phyloP scores from a whole-genome alignment of 768 basidiomycete genomes.

The Auricularia sp. region DNA sequence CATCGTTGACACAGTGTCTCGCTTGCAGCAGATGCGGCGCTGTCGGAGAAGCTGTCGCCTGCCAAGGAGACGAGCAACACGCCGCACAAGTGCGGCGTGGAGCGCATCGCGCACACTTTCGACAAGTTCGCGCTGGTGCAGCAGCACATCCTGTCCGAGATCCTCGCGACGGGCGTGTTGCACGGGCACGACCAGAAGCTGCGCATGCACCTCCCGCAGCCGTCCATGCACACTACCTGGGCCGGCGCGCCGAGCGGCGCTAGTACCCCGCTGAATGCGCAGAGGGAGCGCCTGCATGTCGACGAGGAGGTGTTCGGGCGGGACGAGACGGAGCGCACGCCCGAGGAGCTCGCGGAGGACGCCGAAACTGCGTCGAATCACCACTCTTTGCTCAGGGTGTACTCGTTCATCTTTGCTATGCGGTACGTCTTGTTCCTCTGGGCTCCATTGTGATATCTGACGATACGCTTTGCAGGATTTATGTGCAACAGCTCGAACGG shows the following conservation, averaged over 20 bases:
- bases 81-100: constrained; percentile 5
- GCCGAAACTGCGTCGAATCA: constrained; percentile 6
- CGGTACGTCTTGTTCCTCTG: constrained; percentile 8
- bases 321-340: constrained; percentile 7
- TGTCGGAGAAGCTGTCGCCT: background rate
- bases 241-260: constrained; percentile 6
- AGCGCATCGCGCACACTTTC: constrained; percentile 8
- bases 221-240: constrained; percentile 12
- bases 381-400: constrained; percentile 16
- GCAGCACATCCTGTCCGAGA: constrained; percentile 13
- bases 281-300: no score
- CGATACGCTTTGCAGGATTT: constrained; percentile 10
- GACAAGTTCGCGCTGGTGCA: constrained; percentile 14
- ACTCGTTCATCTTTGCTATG: constrained; percentile 17
- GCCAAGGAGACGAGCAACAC: constrained; percentile 1
- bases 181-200: constrained; percentile 9
- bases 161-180: constrained; percentile 12
- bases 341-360: constrained; percentile 2
- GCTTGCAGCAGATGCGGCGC: background rate
- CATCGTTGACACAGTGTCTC: background rate
- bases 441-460: constrained; percentile 4
- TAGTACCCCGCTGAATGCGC: background rate
- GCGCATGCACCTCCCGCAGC: constrained; percentile 12
- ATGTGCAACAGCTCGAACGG: constrained; percentile 14
- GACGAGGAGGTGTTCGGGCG: background rate